Evolutionary conservation across 2,329 filamentous ascomycete genomes (phyloP), one percentile per base, ranked within the genome.

Genomic region (Camillea tinctor): DNA sequence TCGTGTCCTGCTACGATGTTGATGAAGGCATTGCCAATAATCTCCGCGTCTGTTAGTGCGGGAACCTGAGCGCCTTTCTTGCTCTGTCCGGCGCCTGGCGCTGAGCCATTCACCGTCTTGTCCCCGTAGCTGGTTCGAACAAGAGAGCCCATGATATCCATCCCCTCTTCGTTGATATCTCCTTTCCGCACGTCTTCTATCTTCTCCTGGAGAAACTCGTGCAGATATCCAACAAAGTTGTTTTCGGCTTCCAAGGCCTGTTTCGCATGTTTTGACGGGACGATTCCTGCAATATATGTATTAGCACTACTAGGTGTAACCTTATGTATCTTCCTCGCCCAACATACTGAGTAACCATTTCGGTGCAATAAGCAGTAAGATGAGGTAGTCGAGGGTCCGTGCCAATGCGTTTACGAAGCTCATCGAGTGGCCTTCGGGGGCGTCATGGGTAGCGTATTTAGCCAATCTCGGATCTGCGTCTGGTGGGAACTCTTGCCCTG

Each of bases 1-100:
- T 95, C 91, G 74, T 95, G 90, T 13, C 91, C 91, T 0, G 91
- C 91, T 1, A 93, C 79, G 61, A 85, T 80, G 74, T 87, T 85
- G 67, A 88, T 79, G 63, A 88, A 89, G 20, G 89, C 86, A 69
- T 93, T 93, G 55, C 89, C 89, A 24, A 90, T 76, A 60, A 93
- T 88, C 58, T 93, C 89, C 4, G 81, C 80, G 63, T 87, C 84
- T 4, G 76, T 80, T n/a, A 89, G 73, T 19, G 74, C 72, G 13
- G 74, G 76, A 5, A 70, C 63, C 60, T 72, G 73, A 4, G 60
- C 20, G 3, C 64, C 66, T 54, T 68, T 65, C 36, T 66, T 63
- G 9, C 19, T 54, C 55, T 11, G 36, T 13, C 60, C 51, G 20
- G 59, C 58, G 1, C 49, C 64, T 13, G 58, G 23, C 5, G 53